Conservation (phyloP, 116 monocot species). For the Trichopus zeylanicus region DNA sequence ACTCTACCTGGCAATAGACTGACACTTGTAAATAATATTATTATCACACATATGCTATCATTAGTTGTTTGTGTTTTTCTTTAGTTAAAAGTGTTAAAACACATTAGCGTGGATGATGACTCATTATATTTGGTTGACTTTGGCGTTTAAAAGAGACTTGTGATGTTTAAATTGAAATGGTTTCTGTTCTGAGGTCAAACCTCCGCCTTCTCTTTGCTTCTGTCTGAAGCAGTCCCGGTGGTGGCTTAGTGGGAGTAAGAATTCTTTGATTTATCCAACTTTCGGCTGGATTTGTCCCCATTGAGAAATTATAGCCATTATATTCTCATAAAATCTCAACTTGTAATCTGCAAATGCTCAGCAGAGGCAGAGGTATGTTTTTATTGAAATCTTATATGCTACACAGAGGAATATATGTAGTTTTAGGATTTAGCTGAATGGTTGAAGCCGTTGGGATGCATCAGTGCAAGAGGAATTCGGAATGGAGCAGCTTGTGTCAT, state of each 20-base stretch:
- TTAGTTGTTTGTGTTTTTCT: not conserved
- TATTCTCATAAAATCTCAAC: too few species aligned
- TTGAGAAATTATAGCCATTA: not conserved
- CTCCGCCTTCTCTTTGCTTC: not conserved
- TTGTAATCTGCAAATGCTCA: too few species aligned
- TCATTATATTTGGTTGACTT: not conserved
- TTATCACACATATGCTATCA: not conserved
- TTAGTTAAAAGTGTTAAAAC: too few species aligned
- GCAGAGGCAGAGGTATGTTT: too few species aligned
- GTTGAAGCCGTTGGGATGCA: constrained; percentile 66
- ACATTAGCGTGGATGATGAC: too few species aligned
- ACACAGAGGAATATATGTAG: too few species aligned
- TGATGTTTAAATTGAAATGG: too few species aligned
- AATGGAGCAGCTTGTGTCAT: constrained; percentile 64
- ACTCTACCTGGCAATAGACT: not conserved
- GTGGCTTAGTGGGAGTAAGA: not conserved
- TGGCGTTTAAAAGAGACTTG: not conserved
- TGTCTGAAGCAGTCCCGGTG: not conserved
- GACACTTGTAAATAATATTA: not conserved
- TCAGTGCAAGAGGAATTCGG: constrained; percentile 55
- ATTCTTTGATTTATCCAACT: not conserved
- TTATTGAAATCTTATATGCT: too few species aligned
- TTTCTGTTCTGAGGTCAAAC: too few species aligned
- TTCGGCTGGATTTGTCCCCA: not conserved
- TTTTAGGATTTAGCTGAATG: too few species aligned